Evolutionary conservation across 2,329 filamentous ascomycete genomes (phyloP), one percentile per base, ranked within the genome.

Genomic region (Colletotrichum spinosum): DNA sequence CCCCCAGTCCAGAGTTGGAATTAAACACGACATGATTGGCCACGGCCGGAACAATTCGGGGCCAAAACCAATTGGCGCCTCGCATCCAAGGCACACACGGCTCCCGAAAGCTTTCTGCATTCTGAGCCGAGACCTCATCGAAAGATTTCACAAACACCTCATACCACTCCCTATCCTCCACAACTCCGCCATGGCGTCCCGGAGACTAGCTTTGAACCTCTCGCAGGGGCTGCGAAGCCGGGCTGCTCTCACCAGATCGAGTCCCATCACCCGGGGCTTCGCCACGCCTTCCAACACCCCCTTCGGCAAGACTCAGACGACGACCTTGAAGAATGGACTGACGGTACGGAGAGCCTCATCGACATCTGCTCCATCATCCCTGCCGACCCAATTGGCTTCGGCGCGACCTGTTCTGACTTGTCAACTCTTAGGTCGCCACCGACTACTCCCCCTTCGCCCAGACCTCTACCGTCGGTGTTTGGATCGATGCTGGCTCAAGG

Each of bases 371-470:
- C 42, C 38, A 44, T 52, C 54, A 44, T 51, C 44, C 63, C 41
- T 49, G 46, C 46, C 25, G 50, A 25, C 54, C 54, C 80, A 80
- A 82, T 83, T 81, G 77, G 72, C 71, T 70, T 72, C 70, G 61
- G 54, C 59, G 39, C 62, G 59, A 60, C 65, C 50, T 35, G 42
- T 66, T 67, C 74, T 77, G 68, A 80, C 71, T 17, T 41, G 33
- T 53, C 25, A 15, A 52, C 13, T 46, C 42, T 63, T 79, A 98
- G 95, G 94, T 99, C 79, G 96, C 96, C 73, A 97, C 96, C 74
- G 95, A 99, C 82, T 92, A 98, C 86, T 97, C 94, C 70, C 96
- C 95, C 75, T 98, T 94, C 88, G 95, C 95, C 76, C 94, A 98
- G 86, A 98, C 96, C 69, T 97, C 94, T 76, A 98, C 95, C 60